These are phyloP conservation scores for Phytophthora megakarya DNA, from an alignment of 352 stramenopile species.

Conservation along the genomic window DNA sequence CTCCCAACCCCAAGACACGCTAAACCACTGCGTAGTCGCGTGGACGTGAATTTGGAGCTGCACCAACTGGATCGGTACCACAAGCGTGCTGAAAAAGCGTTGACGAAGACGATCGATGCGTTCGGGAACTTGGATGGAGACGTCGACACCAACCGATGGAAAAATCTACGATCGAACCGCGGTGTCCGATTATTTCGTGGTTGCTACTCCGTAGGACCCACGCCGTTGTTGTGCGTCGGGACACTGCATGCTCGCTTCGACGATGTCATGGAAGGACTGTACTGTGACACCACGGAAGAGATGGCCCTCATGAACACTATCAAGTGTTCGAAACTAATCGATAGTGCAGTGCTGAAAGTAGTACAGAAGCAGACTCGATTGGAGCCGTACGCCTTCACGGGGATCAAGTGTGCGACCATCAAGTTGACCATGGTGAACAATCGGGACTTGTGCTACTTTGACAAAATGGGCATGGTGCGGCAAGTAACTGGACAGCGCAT, in stretches of 20 bases:
- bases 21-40: not conserved
- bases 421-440: slow-evolving; percentile 32
- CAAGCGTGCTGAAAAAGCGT: slow-evolving; percentile 24
- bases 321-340: slow-evolving; percentile 29
- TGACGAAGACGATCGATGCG: slow-evolving; percentile 31
- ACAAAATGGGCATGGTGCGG: slow-evolving; percentile 36
- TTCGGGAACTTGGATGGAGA: slow-evolving; percentile 34
- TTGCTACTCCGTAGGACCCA: not conserved
- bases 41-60: not conserved
- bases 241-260: slow-evolving; percentile 39
- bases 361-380: slow-evolving; percentile 18
- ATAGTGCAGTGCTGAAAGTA: slow-evolving; percentile 34
- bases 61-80: slow-evolving; percentile 33
- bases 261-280: slow-evolving; percentile 42
- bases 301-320: slow-evolving; percentile 39
- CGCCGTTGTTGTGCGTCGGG: slow-evolving; percentile 34
- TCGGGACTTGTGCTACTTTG: slow-evolving; percentile 43
- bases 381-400: slow-evolving; percentile 37
- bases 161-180: slow-evolving; percentile 28
- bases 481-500: slow-evolving; percentile 35
- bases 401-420: slow-evolving; percentile 40
- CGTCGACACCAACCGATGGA: slow-evolving; percentile 39
- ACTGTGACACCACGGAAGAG: slow-evolving; percentile 36
- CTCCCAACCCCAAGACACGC: not conserved
- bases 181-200: slow-evolving; percentile 36